A percentile compares a stretch with the other conserved stretches of the same genome.
phyloP scores from a whole-genome alignment of 192 early-diverging fungal species.

The Linnemannia exigua region DNA sequence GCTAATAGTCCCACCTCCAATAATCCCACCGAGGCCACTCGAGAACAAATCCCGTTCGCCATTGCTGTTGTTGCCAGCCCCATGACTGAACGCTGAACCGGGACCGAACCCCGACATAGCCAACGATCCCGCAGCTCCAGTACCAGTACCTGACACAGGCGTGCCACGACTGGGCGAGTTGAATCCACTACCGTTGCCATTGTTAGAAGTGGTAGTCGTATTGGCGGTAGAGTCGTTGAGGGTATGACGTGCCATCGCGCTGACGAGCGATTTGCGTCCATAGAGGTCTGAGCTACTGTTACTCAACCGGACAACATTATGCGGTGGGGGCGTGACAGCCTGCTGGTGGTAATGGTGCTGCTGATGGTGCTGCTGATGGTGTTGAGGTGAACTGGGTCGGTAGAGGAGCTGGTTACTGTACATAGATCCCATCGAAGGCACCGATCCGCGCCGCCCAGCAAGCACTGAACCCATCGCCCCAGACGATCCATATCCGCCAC shows the following conservation, averaged over 20 bases:
- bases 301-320: conserved; percentile 33
- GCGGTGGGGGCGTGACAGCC: conserved; percentile 14
- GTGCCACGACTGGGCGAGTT: neutral
- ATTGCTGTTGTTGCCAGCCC: neutral
- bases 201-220: neutral
- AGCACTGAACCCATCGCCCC: conserved; percentile 8
- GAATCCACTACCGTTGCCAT: conserved; percentile 21
- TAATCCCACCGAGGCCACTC: conserved; percentile 49
- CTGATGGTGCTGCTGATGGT: neutral
- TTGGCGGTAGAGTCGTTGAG: neutral
- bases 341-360: conserved; percentile 15
- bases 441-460: conserved; percentile 40
- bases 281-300: conserved; percentile 53
- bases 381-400: conserved; percentile 17
- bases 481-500: conserved; percentile 1
- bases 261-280: conserved; percentile 46
- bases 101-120: conserved; percentile 14
- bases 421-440: conserved; percentile 53
- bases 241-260: conserved; percentile 38
- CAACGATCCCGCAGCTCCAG: neutral
- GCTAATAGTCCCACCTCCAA: conserved; percentile 53
- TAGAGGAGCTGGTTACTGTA: conserved; percentile 53
- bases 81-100: conserved; percentile 22
- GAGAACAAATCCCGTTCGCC: conserved; percentile 48
- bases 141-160: neutral